Evolutionary conservation across 768 basidiomycete genomes (phyloP).

Genomic region (Rhodotorula graminis): DNA sequence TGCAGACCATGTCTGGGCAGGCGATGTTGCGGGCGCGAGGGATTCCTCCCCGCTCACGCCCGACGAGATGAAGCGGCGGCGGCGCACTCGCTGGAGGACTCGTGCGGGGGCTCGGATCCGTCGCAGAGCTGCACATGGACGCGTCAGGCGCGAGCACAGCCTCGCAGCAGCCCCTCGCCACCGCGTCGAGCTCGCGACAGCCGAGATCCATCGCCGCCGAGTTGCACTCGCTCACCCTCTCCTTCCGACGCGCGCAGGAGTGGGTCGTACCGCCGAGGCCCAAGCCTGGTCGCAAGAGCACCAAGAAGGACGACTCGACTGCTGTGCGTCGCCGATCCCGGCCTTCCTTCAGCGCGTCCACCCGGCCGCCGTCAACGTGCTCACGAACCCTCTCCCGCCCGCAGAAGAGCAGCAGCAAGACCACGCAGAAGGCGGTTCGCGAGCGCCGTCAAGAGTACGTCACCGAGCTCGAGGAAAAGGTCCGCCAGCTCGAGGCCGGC

Average conservation of each 20-base stretch:
- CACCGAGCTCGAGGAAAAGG: constrained; percentile 36
- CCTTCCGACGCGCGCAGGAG: neutral
- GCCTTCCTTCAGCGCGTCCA: neutral
- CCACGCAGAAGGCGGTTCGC: constrained; percentile 28
- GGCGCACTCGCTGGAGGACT: too few relatives aligned
- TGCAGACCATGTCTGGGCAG: too few relatives aligned
- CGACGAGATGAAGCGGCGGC: neutral
- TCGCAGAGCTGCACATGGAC: too few relatives aligned
- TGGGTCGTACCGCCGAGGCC: constrained; percentile 1
- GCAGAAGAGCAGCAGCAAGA: neutral
- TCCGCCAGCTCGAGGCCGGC: constrained; percentile 32
- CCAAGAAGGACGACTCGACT: neutral
- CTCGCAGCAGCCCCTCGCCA: too few relatives aligned
- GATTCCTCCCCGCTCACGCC: neutral
- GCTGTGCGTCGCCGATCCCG: neutral
- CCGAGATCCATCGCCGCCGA: too few relatives aligned
- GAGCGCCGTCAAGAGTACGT: constrained; percentile 37
- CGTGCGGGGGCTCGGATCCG: too few relatives aligned
- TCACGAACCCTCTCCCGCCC: neutral
- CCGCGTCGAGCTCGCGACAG: too few relatives aligned
- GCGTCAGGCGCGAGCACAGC: too few relatives aligned
- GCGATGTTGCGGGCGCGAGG: too few relatives aligned
- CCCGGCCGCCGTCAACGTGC: neutral
- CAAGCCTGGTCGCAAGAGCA: constrained; percentile 4
- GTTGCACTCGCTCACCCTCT: neutral